Conservation (phyloP, 225 moss, liverwort and hornwort genomes). For the Climacium dendroides region DNA sequence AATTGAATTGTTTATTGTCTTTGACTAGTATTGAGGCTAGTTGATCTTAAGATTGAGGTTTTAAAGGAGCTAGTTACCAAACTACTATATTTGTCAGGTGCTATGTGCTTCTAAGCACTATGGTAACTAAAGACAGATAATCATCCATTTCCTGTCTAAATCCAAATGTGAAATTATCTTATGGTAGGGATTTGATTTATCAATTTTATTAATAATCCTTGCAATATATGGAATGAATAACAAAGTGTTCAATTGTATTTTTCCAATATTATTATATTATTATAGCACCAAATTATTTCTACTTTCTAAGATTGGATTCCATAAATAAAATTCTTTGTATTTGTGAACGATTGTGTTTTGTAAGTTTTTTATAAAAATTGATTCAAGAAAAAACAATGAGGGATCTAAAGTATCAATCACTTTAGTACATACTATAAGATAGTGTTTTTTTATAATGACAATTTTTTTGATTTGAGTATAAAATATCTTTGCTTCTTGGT, state of each 20-base stretch:
- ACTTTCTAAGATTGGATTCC: not conserved
- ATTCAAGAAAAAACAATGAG: accelerated
- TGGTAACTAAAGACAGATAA: not conserved
- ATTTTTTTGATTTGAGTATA: not conserved
- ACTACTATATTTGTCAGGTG: accelerated
- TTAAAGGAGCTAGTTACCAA: accelerated
- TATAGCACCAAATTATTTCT: not conserved
- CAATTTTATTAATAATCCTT: not conserved
- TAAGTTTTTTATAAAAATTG: too few species aligned
- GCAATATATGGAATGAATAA: not conserved
- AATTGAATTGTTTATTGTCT: accelerated
- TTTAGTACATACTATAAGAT: not conserved
- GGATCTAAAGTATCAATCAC: not conserved
- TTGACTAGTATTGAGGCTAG: accelerated
- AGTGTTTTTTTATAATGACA: accelerated
- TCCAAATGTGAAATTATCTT: not conserved
- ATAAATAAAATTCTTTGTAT: not conserved
- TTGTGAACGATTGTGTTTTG: not conserved
- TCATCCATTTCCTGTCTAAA: not conserved
- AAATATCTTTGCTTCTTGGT: not conserved
- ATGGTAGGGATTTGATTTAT: accelerated
- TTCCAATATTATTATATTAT: not conserved
- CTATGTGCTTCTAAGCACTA: accelerated
- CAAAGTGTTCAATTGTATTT: too few species aligned
- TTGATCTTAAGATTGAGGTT: accelerated